These are phyloP conservation scores for Lactarius evosmus DNA, from an alignment of 768 basidiomycete species.

Conservation along the genomic window DNA sequence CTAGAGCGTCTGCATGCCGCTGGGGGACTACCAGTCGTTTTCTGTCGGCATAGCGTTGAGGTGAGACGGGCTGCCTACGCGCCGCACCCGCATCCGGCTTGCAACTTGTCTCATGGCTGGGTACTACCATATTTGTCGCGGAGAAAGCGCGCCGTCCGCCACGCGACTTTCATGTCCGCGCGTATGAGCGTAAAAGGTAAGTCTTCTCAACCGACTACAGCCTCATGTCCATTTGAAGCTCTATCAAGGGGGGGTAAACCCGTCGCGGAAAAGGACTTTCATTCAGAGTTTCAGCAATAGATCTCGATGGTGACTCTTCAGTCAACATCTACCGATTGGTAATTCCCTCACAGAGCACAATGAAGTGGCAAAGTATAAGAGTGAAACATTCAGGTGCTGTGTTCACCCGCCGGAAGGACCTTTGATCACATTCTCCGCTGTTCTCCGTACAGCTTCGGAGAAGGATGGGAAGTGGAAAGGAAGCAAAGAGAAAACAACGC, in stretches of 20 bases:
- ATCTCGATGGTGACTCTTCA: not conserved
- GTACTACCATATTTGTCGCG: not conserved
- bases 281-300: not conserved
- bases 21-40: not conserved
- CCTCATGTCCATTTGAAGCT: not conserved
- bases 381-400: not conserved
- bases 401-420: not conserved
- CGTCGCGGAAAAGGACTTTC: not conserved
- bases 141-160: not conserved
- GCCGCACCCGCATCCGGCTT: not conserved
- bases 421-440: not conserved
- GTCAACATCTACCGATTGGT: not conserved
- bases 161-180: constrained; percentile 4
- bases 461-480: constrained; percentile 6
- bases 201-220: constrained; percentile 6
- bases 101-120: not conserved
- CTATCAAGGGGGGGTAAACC: not conserved
- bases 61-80: not conserved
- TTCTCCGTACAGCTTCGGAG: constrained; percentile 9
- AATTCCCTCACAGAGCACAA: not conserved
- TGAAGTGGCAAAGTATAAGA: not conserved
- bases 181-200: constrained; percentile 1
- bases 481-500: not conserved
- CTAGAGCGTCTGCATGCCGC: not conserved
- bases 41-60: not conserved